These are phyloP conservation scores for Monosporascus sp. DNA, from an alignment of 2,329 filamentous ascomycete genomes.

Conservation along the genomic window DNA sequence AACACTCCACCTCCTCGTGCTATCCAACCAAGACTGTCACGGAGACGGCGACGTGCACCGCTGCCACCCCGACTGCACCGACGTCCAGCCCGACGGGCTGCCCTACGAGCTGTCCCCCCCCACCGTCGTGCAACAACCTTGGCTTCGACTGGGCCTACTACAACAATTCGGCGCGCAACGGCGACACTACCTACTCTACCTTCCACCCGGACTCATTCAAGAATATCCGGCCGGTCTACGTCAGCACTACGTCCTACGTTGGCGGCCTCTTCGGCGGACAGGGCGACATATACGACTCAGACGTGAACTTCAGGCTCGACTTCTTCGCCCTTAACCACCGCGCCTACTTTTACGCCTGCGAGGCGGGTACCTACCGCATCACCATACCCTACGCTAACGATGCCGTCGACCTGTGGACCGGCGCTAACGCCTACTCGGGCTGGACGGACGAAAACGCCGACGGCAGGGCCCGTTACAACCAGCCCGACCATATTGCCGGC, in stretches of 20 bases:
- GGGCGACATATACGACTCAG: slow-evolving; percentile 7
- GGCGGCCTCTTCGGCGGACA: slow-evolving; percentile 5
- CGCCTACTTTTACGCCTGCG: slow-evolving; percentile 19
- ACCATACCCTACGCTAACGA: slow-evolving; percentile 15
- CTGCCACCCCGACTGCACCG: too few relatives aligned
- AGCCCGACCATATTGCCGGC: slow-evolving; percentile 7
- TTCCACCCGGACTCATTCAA: slow-evolving; percentile 15
- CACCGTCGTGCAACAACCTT: slow-evolving; percentile 9
- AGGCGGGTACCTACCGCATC: slow-evolving; percentile 16
- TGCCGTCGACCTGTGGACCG: slow-evolving; percentile 11
- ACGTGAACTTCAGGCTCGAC: slow-evolving; percentile 7
- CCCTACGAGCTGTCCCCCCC: slow-evolving; percentile 12
- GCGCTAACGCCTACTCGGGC: slow-evolving; percentile 12
- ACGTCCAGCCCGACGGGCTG: slow-evolving; percentile 2
- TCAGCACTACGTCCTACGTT: slow-evolving; percentile 9
- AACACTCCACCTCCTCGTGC: too few relatives aligned
- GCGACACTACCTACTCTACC: slow-evolving; percentile 12
- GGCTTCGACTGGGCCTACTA: slow-evolving; percentile 20
- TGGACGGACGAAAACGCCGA: slow-evolving; percentile 18
- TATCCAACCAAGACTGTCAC: too few relatives aligned
- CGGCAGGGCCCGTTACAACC: slow-evolving; percentile 12
- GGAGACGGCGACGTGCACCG: too few relatives aligned
- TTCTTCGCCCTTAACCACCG: slow-evolving; percentile 20
- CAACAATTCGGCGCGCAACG: slow-evolving; percentile 13
- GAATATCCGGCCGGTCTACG: slow-evolving; percentile 6